phyloP scores from a whole-genome alignment of 78 protist genomes.

The Dictyostelium brefeldianum region DNA sequence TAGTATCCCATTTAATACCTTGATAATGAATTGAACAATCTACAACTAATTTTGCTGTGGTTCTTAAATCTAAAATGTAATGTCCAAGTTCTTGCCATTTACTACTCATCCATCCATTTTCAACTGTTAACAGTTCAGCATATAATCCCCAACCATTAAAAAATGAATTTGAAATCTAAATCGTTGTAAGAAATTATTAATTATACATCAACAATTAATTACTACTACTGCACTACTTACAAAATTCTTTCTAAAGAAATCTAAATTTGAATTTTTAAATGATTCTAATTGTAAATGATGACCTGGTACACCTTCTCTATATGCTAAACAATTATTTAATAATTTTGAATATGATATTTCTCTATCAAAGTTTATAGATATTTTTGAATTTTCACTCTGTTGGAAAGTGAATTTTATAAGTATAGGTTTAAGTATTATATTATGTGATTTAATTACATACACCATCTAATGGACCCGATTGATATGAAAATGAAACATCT shows the following conservation, averaged over 20 bases:
- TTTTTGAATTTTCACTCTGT: constrained; percentile 1
- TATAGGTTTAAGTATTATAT: background rate
- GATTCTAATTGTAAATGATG: constrained; percentile 54
- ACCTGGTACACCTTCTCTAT: constrained; percentile 63
- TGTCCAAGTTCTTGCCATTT: constrained; percentile 36
- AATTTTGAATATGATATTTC: constrained; percentile 7
- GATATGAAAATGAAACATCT: constrained; percentile 19
- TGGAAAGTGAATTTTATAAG: background rate
- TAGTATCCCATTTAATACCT: constrained; percentile 51
- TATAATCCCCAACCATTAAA: constrained; percentile 35
- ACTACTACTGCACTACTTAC: too few relatives aligned
- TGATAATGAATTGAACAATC: constrained; percentile 45
- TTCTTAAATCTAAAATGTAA: constrained; percentile 36
- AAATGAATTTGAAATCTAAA: constrained; percentile 22
- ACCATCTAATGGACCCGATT: constrained; percentile 17
- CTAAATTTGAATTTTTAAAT: background rate
- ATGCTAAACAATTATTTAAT: background rate
- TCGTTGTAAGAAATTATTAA: too few relatives aligned
- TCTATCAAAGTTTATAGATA: constrained; percentile 24
- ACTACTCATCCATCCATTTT: constrained; percentile 18
- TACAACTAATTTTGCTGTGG: background rate
- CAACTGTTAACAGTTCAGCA: constrained; percentile 26
- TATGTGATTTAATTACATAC: background rate
- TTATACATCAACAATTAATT: background rate
- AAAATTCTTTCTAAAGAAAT: constrained; percentile 57